phyloP scores from a whole-genome alignment of 2,329 filamentous ascomycete species.

The Bimuria novae-zelandiae region DNA sequence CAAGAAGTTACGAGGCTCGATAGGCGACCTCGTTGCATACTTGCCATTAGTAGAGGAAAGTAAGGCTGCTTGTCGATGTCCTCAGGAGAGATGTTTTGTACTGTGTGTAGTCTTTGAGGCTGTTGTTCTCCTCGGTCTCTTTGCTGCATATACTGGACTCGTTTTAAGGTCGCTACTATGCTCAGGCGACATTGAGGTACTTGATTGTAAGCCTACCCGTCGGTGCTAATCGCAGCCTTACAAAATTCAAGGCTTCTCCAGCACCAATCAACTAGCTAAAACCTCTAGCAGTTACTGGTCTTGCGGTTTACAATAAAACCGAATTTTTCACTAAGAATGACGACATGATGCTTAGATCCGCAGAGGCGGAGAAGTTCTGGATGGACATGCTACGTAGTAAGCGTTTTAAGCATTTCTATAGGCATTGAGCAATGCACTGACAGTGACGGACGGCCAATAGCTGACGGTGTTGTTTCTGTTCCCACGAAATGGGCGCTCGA shows the following conservation, averaged over 20 bases:
- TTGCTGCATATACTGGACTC: not conserved
- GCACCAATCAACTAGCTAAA: not conserved
- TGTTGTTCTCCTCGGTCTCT: not conserved
- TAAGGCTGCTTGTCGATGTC: too few relatives aligned
- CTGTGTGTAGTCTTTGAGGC: not conserved
- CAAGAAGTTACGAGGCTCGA: too few relatives aligned
- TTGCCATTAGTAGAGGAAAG: too few relatives aligned
- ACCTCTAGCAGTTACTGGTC: not conserved
- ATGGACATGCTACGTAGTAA: not conserved
- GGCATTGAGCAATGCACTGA: not conserved
- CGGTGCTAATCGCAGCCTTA: not conserved
- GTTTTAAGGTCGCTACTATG: not conserved
- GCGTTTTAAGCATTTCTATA: not conserved
- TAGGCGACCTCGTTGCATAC: too few relatives aligned
- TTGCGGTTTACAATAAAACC: not conserved
- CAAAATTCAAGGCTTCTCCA: not conserved
- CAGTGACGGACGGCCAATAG: not conserved
- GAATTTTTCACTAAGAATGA: not conserved
- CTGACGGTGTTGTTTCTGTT: not conserved
- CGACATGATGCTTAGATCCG: not conserved
- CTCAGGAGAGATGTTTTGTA: too few relatives aligned
- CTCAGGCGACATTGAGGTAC: not conserved
- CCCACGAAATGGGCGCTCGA: not conserved
- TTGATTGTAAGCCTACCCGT: too few relatives aligned
- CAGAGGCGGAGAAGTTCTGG: not conserved